phyloP scores from a whole-genome alignment of 2,329 filamentous ascomycete genomes.

The Blastomyces silverae region DNA sequence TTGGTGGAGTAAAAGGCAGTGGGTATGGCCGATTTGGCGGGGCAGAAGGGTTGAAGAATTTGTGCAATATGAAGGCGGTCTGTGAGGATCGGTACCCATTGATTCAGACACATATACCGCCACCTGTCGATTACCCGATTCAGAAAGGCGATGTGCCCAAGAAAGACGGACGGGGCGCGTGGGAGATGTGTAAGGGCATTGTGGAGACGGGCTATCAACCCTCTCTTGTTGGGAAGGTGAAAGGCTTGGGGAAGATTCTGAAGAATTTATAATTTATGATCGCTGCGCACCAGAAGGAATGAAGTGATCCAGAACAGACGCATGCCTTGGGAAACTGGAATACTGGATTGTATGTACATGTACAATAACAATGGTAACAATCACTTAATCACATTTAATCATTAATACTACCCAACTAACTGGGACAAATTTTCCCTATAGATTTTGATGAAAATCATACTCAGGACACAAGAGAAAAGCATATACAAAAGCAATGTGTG shows the following conservation, averaged over 20 bases:
- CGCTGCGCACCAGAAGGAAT: background rate
- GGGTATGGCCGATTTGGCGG: conserved; percentile 92
- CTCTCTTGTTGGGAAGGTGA: conserved; percentile 37
- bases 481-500: no score
- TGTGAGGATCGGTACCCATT: conserved; percentile 64
- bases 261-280: conserved; percentile 31
- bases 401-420: background rate
- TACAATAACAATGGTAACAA: background rate
- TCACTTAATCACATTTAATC: background rate
- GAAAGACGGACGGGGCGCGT: conserved; percentile 55
- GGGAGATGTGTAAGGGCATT: conserved; percentile 47
- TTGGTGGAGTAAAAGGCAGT: conserved; percentile 82
- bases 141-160: conserved; percentile 48
- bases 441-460: background rate
- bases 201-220: conserved; percentile 44
- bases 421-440: background rate
- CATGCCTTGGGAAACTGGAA: background rate
- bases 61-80: conserved; percentile 84
- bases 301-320: background rate
- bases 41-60: conserved; percentile 71
- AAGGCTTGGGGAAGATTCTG: conserved; percentile 35
- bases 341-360: background rate
- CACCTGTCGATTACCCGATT: conserved; percentile 75
- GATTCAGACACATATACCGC: conserved; percentile 69
- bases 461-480: background rate